Evolutionary conservation across 495 filamentous ascomycete genomes (phyloP), one percentile per base, ranked within the genome.

Genomic region (Thermothielavioides terrestris): DNA sequence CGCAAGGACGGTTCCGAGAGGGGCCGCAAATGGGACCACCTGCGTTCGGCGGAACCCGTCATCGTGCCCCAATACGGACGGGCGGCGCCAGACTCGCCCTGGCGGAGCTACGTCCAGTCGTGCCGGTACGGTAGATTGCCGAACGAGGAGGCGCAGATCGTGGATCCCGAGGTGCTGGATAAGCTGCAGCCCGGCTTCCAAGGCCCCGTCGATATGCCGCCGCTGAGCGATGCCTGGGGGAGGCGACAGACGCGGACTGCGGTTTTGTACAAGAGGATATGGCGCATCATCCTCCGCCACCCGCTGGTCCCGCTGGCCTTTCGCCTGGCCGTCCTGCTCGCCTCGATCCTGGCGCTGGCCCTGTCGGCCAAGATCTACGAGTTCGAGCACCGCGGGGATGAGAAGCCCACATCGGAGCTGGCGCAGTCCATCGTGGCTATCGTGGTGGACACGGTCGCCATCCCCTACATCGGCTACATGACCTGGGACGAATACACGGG

Each of bases 401-500:
- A 41, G 11, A 43, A 31, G 14, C 56, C 66, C 10, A 72, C 71
- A 41, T 65, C 69, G 1, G 79, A 82, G 57, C 77, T 81, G 14
- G 79, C 89, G 4, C 91, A 89, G 21, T 84, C 88, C 10, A 78
- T 85, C 41, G 89, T 98, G 72, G 92, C 92, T 35, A 84, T 97
- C 55, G 81, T 89, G 36, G 85, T 97, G 26, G 91, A 96, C 66
- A 81, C 81, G 11, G 74, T 96, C 3, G 94, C 94, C 6, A 72
- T 97, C 48, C 80, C 90, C 34, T 98, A 96, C 65, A 78, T 92
- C 28, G 60, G 87, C 42, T 97, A 95, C 65, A 91, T 98, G 65
- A 94, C 89, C 2, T 95, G 83, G 67, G 92, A 98, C 63, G 92
- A 98, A 67, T 97, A 95, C 66, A 90, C 87, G 4, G 83, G 88